These are phyloP conservation scores for Solanum appendiculatum DNA, from an alignment of 257 asterid genomes.

Conservation along the genomic window DNA sequence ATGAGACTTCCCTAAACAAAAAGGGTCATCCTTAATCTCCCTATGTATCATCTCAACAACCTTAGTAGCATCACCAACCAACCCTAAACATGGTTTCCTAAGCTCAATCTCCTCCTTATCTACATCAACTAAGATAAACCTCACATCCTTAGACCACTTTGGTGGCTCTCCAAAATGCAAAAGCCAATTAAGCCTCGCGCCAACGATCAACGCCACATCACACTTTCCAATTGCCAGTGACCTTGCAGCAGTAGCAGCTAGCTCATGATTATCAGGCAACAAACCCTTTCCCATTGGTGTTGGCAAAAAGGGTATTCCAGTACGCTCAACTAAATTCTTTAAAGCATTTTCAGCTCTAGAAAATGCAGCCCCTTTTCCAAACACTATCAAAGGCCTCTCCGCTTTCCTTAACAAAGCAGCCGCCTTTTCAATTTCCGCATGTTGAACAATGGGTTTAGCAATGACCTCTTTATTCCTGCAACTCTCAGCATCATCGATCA, in stretches of 20 bases:
- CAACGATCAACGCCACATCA: slow-evolving; percentile 75
- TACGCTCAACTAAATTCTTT: slow-evolving; percentile 47
- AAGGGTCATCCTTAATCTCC: slow-evolving; percentile 80
- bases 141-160: slow-evolving; percentile 76
- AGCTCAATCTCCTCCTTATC: slow-evolving; percentile 60
- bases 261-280: slow-evolving; percentile 64
- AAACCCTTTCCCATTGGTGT: slow-evolving; percentile 95
- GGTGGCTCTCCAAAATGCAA: slow-evolving; percentile 94
- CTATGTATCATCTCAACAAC: slow-evolving; percentile 49
- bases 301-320: slow-evolving; percentile 82
- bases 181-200: slow-evolving; percentile 87
- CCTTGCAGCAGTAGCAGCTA: slow-evolving; percentile 85
- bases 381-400: slow-evolving; percentile 81
- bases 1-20: slow-evolving; percentile 66
- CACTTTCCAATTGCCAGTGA: slow-evolving; percentile 87
- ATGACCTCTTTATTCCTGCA: slow-evolving; percentile 22
- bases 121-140: slow-evolving; percentile 68
- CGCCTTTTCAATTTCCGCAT: slow-evolving; percentile 39
- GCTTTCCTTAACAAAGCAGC: slow-evolving; percentile 61
- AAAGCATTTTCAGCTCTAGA: slow-evolving; percentile 60
- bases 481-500: slow-evolving; percentile 41
- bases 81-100: slow-evolving; percentile 63
- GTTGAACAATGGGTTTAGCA: slow-evolving; percentile 26
- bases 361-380: slow-evolving; percentile 84
- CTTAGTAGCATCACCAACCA: slow-evolving; percentile 79